Evolutionary conservation across 2,329 filamentous ascomycete genomes (phyloP).

Genomic region (Xylaria sp.): DNA sequence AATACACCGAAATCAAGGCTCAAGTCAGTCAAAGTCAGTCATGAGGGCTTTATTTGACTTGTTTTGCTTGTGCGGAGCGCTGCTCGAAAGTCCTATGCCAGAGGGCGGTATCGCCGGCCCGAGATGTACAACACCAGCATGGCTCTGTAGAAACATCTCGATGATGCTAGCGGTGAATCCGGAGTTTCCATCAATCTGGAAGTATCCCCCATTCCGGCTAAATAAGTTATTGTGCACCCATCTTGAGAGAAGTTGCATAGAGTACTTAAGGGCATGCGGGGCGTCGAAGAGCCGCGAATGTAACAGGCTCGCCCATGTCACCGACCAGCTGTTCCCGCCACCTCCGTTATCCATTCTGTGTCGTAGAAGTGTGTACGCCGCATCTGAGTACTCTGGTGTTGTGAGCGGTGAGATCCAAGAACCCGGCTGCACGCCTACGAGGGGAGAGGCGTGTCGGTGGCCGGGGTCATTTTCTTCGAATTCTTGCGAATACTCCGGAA

Average conservation of each 20-base stretch:
- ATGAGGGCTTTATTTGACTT: too few species aligned
- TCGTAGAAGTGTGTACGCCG: not conserved
- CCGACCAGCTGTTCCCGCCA: too few species aligned
- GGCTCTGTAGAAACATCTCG: slow-evolving; percentile 24
- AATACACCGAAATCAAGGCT: too few species aligned
- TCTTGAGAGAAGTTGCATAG: too few species aligned
- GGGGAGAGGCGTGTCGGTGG: not conserved
- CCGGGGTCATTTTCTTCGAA: not conserved
- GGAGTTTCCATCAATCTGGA: slow-evolving; percentile 26
- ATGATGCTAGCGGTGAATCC: slow-evolving; percentile 11
- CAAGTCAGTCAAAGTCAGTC: too few species aligned
- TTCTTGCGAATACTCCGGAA: not conserved
- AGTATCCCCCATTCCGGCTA: not conserved
- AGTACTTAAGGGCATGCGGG: too few species aligned
- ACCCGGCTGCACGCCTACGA: not conserved
- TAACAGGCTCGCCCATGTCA: not conserved
- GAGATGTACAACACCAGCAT: slow-evolving; percentile 23
- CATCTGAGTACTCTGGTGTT: not conserved
- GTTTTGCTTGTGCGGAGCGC: too few species aligned
- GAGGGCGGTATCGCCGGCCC: slow-evolving; percentile 16
- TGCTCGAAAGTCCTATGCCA: slow-evolving; percentile 11
- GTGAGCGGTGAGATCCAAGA: not conserved
- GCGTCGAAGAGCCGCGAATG: not conserved
- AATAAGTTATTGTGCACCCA: too few species aligned
- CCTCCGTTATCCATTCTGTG: too few species aligned